Evolutionary conservation across 192 early-diverging fungal genomes (phyloP).

Genomic region (Backusella westeae): DNA sequence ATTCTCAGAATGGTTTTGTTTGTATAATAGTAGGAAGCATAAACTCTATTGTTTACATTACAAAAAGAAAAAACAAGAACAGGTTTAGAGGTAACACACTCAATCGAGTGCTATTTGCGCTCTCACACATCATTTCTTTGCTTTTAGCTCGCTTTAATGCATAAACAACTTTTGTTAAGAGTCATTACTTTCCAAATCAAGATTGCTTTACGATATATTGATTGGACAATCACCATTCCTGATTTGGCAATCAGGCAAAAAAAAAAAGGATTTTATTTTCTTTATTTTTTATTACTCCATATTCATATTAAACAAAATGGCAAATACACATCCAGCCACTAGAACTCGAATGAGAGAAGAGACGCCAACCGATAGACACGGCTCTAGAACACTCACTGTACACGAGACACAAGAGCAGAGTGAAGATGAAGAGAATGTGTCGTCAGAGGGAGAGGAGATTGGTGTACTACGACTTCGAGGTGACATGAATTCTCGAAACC

Average conservation of each 20-base stretch:
- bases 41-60: too few relatives aligned
- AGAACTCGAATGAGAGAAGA: slow-evolving; percentile 13
- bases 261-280: neutral
- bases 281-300: neutral
- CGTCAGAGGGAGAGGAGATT: slow-evolving; percentile 1
- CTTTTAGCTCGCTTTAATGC: too few relatives aligned
- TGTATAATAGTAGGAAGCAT: too few relatives aligned
- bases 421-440: neutral
- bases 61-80: too few relatives aligned
- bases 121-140: too few relatives aligned
- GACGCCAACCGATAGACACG: slow-evolving; percentile 9
- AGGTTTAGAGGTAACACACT: too few relatives aligned
- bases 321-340: neutral
- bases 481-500: slow-evolving; percentile 36
- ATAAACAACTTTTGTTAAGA: too few relatives aligned
- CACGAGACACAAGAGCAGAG: slow-evolving; percentile 5
- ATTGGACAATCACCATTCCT: neutral
- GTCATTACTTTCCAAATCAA: too few relatives aligned
- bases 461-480: slow-evolving; percentile 54
- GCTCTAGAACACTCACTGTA: slow-evolving; percentile 22
- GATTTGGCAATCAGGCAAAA: neutral
- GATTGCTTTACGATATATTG: neutral
- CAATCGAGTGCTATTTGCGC: too few relatives aligned
- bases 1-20: too few relatives aligned
- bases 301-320: neutral